Conservation (phyloP, 106 monocot genomes). For the Xerophyta viscosa region DNA sequence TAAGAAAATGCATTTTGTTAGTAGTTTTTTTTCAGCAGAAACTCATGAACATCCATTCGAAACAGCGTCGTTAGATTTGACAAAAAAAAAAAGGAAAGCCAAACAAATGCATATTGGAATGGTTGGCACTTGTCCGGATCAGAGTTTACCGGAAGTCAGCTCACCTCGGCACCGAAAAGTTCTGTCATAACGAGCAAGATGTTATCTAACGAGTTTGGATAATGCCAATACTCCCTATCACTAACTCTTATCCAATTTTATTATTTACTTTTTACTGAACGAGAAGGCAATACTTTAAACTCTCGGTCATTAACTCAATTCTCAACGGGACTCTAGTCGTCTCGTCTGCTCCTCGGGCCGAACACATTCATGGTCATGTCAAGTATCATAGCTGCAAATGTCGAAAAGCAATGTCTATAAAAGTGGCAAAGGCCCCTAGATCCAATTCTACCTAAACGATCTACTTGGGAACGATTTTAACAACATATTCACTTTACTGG, state of each 20-base stretch:
- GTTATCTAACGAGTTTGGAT: too few species aligned
- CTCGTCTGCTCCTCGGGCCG: constrained; percentile 28
- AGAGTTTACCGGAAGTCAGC: too few species aligned
- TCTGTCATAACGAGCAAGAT: too few species aligned
- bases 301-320: background rate
- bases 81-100: too few species aligned
- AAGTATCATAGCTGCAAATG: constrained; percentile 7
- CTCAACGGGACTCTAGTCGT: background rate
- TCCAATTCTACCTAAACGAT: constrained; percentile 33
- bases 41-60: too few species aligned
- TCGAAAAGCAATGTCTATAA: background rate
- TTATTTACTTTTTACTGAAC: background rate
- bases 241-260: background rate
- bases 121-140: too few species aligned
- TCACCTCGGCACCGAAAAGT: too few species aligned
- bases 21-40: too few species aligned
- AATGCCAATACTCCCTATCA: too few species aligned
- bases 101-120: too few species aligned
- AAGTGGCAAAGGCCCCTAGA: constrained; percentile 2
- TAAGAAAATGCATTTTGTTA: too few species aligned
- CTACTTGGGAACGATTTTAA: constrained; percentile 45
- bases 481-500: constrained; percentile 4
- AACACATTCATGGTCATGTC: constrained; percentile 11
- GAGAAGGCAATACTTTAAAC: background rate
- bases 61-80: too few species aligned